Conservation (phyloP, 345 rosid species). For the Pistacia vera region DNA sequence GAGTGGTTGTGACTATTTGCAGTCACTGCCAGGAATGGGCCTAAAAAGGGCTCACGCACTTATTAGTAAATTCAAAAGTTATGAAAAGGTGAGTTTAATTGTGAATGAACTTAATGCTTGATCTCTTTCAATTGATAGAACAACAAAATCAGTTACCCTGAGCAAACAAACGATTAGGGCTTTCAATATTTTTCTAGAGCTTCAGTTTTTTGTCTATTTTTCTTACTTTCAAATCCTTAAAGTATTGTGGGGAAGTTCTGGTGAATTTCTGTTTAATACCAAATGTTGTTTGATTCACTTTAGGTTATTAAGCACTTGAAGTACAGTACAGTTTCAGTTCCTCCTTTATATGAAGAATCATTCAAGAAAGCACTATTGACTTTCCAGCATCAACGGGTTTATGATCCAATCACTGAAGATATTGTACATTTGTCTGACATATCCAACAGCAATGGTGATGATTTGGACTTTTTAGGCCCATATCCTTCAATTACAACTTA, state of each 20-base stretch:
- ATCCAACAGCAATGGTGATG: slow-evolving; percentile 47
- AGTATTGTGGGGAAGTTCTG: slow-evolving; percentile 15
- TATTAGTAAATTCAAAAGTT: slow-evolving; percentile 70
- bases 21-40: slow-evolving; percentile 94
- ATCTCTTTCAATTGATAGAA: neutral
- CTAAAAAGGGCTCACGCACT: slow-evolving; percentile 92
- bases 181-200: slow-evolving; percentile 6
- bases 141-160: neutral
- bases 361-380: slow-evolving; percentile 85
- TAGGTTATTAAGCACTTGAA: slow-evolving; percentile 93
- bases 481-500: slow-evolving; percentile 62
- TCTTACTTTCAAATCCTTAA: slow-evolving; percentile 1
- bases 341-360: slow-evolving; percentile 85
- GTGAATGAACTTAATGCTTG: slow-evolving; percentile 5
- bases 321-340: slow-evolving; percentile 72
- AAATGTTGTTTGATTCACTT: slow-evolving; percentile 18
- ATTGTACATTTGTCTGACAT: slow-evolving; percentile 55
- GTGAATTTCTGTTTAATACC: slow-evolving; percentile 15
- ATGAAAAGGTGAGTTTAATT: slow-evolving; percentile 61
- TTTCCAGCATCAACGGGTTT: slow-evolving; percentile 92
- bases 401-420: slow-evolving; percentile 63
- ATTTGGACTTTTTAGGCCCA: slow-evolving; percentile 87
- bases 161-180: neutral
- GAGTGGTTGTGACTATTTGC: slow-evolving; percentile 97
- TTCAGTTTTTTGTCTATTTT: neutral